Conservation (phyloP, 108 stramenopile species). For the Pelagomonas calceolata region DNA sequence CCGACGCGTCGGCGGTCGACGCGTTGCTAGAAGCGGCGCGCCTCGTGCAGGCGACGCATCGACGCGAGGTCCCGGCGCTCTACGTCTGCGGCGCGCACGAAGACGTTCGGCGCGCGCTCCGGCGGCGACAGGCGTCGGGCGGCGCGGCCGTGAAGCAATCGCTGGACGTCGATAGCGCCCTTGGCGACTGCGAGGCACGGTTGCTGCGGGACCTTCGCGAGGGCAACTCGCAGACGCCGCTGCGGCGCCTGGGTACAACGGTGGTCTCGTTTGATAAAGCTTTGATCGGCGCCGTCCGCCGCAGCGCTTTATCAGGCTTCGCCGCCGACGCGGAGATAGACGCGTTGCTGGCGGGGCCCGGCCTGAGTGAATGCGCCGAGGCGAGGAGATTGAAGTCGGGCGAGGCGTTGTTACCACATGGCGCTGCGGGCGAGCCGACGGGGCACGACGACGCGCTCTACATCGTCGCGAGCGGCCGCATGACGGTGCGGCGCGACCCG, state of each 20-base stretch:
- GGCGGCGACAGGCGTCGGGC: not conserved
- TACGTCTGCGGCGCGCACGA: not conserved
- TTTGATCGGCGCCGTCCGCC: not conserved
- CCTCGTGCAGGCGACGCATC: not conserved
- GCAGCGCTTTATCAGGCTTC: not conserved
- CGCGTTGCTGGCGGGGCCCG: not conserved
- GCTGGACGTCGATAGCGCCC: not conserved
- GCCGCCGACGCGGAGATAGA: not conserved
- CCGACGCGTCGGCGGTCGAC: not conserved
- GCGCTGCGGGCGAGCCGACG: not conserved
- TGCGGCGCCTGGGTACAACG: too few species aligned
- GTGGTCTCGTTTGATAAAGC: not conserved
- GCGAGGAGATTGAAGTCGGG: not conserved
- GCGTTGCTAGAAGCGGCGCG: not conserved
- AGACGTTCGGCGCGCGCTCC: not conserved
- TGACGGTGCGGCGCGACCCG: not conserved
- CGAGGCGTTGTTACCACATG: not conserved
- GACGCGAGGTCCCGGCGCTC: not conserved
- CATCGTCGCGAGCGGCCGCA: not conserved
- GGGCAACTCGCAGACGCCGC: too few species aligned
- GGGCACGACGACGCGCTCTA: not conserved
- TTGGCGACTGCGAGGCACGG: not conserved
- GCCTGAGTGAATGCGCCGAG: not conserved
- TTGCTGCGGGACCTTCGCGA: not conserved
- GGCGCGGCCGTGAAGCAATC: not conserved